These are phyloP conservation scores for Diaporthe ampelina DNA, from an alignment of 2,329 filamentous ascomycete genomes.

Conservation along the genomic window DNA sequence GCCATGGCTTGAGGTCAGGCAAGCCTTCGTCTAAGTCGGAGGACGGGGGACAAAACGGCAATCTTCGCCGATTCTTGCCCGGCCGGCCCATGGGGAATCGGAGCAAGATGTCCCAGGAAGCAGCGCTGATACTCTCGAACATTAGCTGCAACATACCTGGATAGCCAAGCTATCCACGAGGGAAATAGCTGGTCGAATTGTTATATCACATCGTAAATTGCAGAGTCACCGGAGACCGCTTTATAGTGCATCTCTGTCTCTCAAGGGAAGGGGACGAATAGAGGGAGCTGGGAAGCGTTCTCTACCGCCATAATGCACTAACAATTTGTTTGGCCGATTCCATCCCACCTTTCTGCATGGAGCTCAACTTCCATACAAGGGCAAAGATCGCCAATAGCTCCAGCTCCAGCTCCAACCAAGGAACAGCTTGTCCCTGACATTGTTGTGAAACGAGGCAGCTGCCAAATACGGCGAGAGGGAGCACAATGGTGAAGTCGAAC, in stretches of 20 bases:
- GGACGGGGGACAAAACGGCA: constrained; percentile 2
- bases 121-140: not conserved
- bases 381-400: constrained; percentile 2
- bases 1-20: not conserved
- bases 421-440: constrained; percentile 10
- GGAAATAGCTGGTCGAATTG: too few species aligned
- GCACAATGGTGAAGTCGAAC: not conserved
- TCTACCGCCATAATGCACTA: not conserved
- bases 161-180: not conserved
- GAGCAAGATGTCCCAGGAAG: not conserved
- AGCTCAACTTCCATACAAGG: not conserved
- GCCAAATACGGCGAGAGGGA: not conserved
- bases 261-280: not conserved
- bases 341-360: not conserved
- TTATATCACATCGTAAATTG: not conserved
- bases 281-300: not conserved
- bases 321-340: not conserved
- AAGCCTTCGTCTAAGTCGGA: not conserved
- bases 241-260: too few species aligned
- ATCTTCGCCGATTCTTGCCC: constrained; percentile 34
- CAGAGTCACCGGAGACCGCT: too few species aligned
- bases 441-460: not conserved
- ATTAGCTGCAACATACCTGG: not conserved
- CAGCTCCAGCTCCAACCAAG: not conserved
- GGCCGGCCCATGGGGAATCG: not conserved